Percentiles rank a stretch among this genome's conserved stretches.
phyloP scores from a whole-genome alignment of 805 yeast genomes.

The Torulaspora quercuum region DNA sequence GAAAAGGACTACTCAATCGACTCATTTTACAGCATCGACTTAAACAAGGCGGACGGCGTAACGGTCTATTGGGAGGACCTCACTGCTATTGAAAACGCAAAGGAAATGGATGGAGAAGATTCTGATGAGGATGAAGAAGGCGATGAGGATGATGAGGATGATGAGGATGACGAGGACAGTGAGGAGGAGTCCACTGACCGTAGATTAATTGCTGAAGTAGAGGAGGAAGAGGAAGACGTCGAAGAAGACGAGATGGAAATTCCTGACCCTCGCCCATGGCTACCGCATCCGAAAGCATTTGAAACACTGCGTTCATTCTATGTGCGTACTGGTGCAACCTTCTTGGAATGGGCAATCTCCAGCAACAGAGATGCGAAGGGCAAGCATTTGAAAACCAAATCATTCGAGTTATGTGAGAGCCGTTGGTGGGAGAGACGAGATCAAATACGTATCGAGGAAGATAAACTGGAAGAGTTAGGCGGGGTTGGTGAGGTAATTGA shows the following conservation, averaged over 20 bases:
- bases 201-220: slow-evolving; percentile 39
- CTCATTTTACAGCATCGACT: slow-evolving; percentile 79
- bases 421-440: slow-evolving; percentile 99
- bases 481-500: slow-evolving; percentile 88
- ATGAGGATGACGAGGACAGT: slow-evolving; percentile 59
- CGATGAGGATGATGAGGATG: slow-evolving; percentile 69
- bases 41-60: slow-evolving; percentile 83
- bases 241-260: slow-evolving; percentile 62
- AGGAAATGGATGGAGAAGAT: slow-evolving; percentile 48
- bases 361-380: slow-evolving; percentile 84
- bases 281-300: slow-evolving; percentile 94
- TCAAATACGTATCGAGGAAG: slow-evolving; percentile 83
- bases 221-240: slow-evolving; percentile 39
- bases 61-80: slow-evolving; percentile 88
- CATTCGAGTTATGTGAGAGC: slow-evolving; percentile 87
- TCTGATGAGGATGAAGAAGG: slow-evolving; percentile 65
- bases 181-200: slow-evolving; percentile 44
- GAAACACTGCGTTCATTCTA: slow-evolving; percentile 82
- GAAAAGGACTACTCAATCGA: slow-evolving; percentile 83
- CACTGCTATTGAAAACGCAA: slow-evolving; percentile 48
- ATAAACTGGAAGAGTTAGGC: slow-evolving; percentile 81
- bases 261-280: slow-evolving; percentile 93
- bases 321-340: slow-evolving; percentile 77
- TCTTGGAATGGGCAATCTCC: slow-evolving; percentile 90
- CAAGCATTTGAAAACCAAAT: slow-evolving; percentile 79